phyloP scores from a whole-genome alignment of 225 moss, liverwort and hornwort genomes.

The Thuidium tamariscinum region DNA sequence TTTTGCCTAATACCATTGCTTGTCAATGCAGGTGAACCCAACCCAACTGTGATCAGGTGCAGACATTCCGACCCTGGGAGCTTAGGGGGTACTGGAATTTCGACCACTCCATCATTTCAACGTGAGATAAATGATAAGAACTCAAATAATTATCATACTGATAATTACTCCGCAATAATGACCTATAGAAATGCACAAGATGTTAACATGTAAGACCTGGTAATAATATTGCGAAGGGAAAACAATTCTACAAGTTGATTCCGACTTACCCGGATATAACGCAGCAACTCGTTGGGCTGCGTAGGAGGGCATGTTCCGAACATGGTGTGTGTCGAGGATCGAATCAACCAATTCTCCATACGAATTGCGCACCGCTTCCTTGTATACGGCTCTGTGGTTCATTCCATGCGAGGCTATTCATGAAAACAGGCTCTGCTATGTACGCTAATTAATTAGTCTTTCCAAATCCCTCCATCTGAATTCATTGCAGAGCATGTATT shows the following conservation, averaged over 20 bases:
- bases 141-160: too few relatives aligned
- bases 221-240: too few relatives aligned
- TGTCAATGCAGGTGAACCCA: background rate
- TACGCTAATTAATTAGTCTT: too few relatives aligned
- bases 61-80: background rate
- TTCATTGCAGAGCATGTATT: background rate
- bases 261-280: background rate
- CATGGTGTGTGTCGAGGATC: slow-evolving; percentile 9
- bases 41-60: background rate
- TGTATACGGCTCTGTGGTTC: background rate
- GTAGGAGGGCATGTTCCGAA: background rate
- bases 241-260: too few relatives aligned
- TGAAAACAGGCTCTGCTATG: background rate
- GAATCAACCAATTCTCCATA: background rate
- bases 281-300: background rate
- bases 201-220: too few relatives aligned
- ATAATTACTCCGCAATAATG: too few relatives aligned
- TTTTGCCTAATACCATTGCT: background rate
- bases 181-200: too few relatives aligned
- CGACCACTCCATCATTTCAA: background rate
- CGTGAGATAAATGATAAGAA: background rate
- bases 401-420: background rate
- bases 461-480: background rate
- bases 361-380: background rate
- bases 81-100: background rate